Conservation (phyloP, 352 stramenopile genomes). For the Blastocystis hominis region DNA sequence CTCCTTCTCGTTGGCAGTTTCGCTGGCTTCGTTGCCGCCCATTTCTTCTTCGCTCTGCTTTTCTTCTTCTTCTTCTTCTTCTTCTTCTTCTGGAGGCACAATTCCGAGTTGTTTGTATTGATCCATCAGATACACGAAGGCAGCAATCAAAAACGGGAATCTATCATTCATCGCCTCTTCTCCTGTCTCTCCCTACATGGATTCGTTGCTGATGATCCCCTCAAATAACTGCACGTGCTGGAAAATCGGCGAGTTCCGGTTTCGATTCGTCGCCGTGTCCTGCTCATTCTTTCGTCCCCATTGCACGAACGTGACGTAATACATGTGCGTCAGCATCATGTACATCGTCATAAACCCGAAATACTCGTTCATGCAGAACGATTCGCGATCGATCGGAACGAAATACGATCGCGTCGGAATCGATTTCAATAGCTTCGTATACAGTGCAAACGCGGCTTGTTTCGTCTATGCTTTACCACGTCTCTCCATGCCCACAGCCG, state of each 20-base stretch:
- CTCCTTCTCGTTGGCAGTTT: too few species aligned
- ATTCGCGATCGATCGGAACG: background rate
- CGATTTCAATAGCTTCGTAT: background rate
- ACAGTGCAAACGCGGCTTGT: slow-evolving; percentile 16
- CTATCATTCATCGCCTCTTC: background rate
- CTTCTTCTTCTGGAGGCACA: background rate
- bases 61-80: too few species aligned
- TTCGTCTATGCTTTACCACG: background rate
- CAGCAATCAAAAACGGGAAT: background rate
- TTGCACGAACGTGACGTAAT: slow-evolving; percentile 1
- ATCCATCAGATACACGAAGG: background rate
- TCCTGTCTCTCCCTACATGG: background rate
- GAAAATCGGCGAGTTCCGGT: background rate
- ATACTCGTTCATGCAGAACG: background rate
- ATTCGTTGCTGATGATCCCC: background rate
- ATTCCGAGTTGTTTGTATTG: background rate
- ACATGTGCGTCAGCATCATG: background rate
- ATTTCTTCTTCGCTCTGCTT: too few species aligned
- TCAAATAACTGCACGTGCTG: background rate
- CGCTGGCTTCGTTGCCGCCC: background rate
- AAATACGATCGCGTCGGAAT: background rate
- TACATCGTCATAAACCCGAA: background rate
- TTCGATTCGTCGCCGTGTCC: background rate
- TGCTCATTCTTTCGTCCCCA: background rate
- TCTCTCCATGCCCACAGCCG: background rate